Percentiles rank a stretch among this genome's conserved stretches.
phyloP scores from a whole-genome alignment of 208 protist species.

The Kentomonas sorsogonicus region DNA sequence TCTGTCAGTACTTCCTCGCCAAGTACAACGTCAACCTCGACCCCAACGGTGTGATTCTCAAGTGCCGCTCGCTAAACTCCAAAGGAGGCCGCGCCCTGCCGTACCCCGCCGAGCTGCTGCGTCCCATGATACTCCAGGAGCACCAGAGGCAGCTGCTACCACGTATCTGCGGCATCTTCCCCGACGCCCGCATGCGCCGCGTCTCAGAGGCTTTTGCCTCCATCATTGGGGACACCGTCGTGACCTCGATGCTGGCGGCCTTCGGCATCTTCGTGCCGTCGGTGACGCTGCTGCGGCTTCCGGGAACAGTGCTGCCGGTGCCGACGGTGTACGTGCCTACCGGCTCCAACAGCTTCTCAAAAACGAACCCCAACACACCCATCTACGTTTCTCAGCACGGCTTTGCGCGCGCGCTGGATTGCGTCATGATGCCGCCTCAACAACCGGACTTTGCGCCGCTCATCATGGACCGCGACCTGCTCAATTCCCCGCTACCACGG shows the following conservation, averaged over 20 bases:
- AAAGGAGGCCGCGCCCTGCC: constrained; percentile 14
- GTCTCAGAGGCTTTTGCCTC: constrained; percentile 17
- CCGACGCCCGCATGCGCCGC: constrained; percentile 25
- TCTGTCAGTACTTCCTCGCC: constrained; percentile 33
- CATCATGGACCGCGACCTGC: too few species aligned
- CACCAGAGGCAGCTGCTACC: constrained; percentile 30
- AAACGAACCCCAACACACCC: too few species aligned
- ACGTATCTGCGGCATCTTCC: constrained; percentile 47
- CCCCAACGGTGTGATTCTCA: constrained; percentile 17
- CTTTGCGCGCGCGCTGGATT: constrained; percentile 31
- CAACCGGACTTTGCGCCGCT: too few species aligned
- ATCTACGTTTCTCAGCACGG: too few species aligned
- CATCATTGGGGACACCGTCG: constrained; percentile 13
- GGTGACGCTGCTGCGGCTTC: constrained; percentile 12
- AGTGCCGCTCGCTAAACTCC: too few species aligned
- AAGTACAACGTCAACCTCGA: constrained; percentile 25
- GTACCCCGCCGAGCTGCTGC: constrained; percentile 41
- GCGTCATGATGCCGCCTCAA: too few species aligned
- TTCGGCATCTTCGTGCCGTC: constrained; percentile 35
- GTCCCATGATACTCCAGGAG: constrained; percentile 22
- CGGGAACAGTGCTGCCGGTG: constrained; percentile 29
- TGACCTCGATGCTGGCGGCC: constrained; percentile 21
- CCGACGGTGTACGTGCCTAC: constrained; percentile 38
- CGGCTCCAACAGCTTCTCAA: constrained; percentile 16
- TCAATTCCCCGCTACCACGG: too few species aligned